Conservation (phyloP, 1,284 basidiomycete genomes). For the Cryptococcus sp. region DNA sequence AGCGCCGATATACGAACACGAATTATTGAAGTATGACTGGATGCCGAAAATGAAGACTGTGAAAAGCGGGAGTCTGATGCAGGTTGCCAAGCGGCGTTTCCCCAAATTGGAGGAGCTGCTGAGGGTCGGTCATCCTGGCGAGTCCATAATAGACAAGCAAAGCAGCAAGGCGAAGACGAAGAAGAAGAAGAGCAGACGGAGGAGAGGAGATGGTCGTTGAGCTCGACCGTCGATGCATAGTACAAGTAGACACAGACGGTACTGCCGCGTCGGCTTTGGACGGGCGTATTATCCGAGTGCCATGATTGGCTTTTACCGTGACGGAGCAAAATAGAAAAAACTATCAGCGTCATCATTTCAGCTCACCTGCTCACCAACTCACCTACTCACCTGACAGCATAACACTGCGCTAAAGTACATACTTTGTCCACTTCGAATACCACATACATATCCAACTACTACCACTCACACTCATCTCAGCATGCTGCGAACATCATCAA, state of each 20-base stretch:
- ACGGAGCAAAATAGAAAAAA: background rate
- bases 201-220: background rate
- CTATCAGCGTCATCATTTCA: background rate
- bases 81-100: constrained; percentile 9
- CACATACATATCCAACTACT: background rate
- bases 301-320: background rate
- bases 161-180: background rate
- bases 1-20: constrained; percentile 17
- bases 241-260: too few species aligned
- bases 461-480: constrained; percentile 13
- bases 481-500: constrained; percentile 42
- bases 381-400: background rate
- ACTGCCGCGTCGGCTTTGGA: constrained; percentile 4
- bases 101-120: constrained; percentile 12
- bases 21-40: constrained; percentile 18
- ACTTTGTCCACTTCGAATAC: background rate
- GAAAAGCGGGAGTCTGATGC: constrained; percentile 14
- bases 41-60: constrained; percentile 22
- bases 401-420: too few species aligned
- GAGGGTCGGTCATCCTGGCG: background rate
- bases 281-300: constrained; percentile 5
- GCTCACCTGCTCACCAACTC: background rate
- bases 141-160: background rate
- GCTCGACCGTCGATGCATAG: background rate
- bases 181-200: constrained; percentile 3